Evolutionary conservation across 768 basidiomycete species (phyloP).

Genomic region (Trametes meyenii): DNA sequence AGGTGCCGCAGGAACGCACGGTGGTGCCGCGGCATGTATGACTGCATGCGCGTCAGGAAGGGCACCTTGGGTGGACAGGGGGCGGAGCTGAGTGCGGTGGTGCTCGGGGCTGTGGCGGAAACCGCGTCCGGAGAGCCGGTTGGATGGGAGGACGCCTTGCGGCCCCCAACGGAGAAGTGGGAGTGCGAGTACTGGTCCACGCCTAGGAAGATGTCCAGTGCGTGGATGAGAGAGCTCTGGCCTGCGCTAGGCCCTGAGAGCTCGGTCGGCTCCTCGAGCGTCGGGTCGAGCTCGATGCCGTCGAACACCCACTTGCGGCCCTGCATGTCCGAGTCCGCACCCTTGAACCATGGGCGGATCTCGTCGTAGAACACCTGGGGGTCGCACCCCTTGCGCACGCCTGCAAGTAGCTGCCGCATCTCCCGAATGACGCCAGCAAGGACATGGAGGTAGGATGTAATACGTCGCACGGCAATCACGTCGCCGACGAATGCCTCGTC

Average conservation of each 20-base stretch:
- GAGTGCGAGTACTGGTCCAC: constrained; percentile 46
- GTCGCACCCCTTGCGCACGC: constrained; percentile 69
- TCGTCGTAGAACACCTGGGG: constrained; percentile 64
- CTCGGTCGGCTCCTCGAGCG: constrained; percentile 38
- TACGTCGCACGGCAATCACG: constrained; percentile 47
- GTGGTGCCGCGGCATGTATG: constrained; percentile 65
- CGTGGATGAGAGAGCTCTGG: constrained; percentile 62
- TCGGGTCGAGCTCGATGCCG: constrained; percentile 42
- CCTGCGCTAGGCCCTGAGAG: constrained; percentile 63
- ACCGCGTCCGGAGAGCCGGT: constrained; percentile 17
- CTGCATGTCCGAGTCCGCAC: constrained; percentile 44
- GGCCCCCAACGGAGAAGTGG: constrained; percentile 11
- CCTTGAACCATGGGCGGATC: constrained; percentile 66
- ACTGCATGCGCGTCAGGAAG: constrained; percentile 58
- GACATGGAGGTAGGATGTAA: constrained; percentile 61
- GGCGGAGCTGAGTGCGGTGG: constrained; percentile 22
- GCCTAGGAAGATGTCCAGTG: constrained; percentile 56
- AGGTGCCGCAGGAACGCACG: constrained; percentile 60
- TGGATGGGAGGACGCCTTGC: not conserved
- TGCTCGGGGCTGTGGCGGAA: constrained; percentile 23
- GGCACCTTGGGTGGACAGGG: constrained; percentile 17
- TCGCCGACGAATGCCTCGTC: constrained; percentile 85
- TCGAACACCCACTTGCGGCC: constrained; percentile 46
- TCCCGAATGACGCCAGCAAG: constrained; percentile 68
- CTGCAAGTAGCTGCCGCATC: constrained; percentile 59